These are phyloP conservation scores for Penicillium goetzii DNA, from an alignment of 495 filamentous ascomycete species.

Conservation along the genomic window DNA sequence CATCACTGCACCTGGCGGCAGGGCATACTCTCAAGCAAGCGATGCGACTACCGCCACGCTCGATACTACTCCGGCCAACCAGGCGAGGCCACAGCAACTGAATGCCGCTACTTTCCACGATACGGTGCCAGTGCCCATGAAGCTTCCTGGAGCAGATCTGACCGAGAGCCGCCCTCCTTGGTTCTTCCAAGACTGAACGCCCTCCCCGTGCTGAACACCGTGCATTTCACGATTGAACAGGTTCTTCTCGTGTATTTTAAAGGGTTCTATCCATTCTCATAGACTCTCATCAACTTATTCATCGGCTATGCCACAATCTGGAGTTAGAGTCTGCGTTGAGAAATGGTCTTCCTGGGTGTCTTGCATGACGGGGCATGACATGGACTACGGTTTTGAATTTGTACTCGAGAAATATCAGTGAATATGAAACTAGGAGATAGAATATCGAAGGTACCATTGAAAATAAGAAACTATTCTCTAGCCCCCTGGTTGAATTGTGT, in stretches of 20 bases:
- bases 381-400: background rate
- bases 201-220: background rate
- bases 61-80: background rate
- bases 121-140: slow-evolving; percentile 73
- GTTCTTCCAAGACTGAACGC: slow-evolving; percentile 45
- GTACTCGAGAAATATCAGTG: background rate
- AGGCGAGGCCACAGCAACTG: background rate
- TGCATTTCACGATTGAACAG: background rate
- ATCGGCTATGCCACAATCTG: background rate
- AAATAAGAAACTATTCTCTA: background rate
- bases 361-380: background rate
- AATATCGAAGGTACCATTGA: background rate
- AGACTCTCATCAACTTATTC: no score
- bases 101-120: slow-evolving; percentile 52
- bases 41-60: background rate
- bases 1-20: slow-evolving; percentile 13
- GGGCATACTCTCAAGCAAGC: background rate
- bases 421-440: background rate
- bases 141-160: slow-evolving; percentile 58
- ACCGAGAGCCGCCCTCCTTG: slow-evolving; percentile 54
- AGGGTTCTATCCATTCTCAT: background rate
- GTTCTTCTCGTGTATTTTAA: background rate
- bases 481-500: no score
- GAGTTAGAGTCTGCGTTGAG: background rate
- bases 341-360: background rate